Evolutionary conservation across 2,329 filamentous ascomycete genomes (phyloP).

Genomic region (Aureobasidium sp.): DNA sequence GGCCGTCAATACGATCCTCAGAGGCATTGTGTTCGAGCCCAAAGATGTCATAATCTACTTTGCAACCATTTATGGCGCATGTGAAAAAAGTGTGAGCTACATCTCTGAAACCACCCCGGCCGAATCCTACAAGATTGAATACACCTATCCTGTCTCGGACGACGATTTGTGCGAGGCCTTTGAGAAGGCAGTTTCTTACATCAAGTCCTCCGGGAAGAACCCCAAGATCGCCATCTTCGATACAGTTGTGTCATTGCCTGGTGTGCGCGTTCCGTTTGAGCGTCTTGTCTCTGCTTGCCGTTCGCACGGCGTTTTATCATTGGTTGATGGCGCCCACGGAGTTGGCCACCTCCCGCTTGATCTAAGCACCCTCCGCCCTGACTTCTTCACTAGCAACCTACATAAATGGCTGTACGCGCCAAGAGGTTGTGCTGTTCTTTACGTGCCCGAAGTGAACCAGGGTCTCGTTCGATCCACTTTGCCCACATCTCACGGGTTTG

Average conservation of each 20-base stretch:
- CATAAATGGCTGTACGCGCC: slow-evolving; percentile 88
- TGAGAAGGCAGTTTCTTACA: slow-evolving; percentile 47
- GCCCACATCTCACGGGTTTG: slow-evolving; percentile 75
- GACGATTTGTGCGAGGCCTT: slow-evolving; percentile 58
- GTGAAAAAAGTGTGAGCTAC: slow-evolving; percentile 66
- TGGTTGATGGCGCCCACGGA: slow-evolving; percentile 80
- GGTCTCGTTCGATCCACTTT: slow-evolving; percentile 64
- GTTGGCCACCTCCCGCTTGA: slow-evolving; percentile 72
- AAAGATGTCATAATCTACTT: slow-evolving; percentile 78
- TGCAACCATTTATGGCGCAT: slow-evolving; percentile 69
- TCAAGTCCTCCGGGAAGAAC: slow-evolving; percentile 51
- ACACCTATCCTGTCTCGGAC: slow-evolving; percentile 65
- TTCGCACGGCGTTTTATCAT: slow-evolving; percentile 60
- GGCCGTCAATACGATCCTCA: slow-evolving; percentile 71
- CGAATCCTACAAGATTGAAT: slow-evolving; percentile 47
- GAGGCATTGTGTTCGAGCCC: slow-evolving; percentile 59
- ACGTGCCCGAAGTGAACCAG: slow-evolving; percentile 73
- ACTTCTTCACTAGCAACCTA: slow-evolving; percentile 82
- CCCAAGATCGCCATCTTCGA: slow-evolving; percentile 70
- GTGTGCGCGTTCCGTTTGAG: slow-evolving; percentile 73
- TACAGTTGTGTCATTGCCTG: slow-evolving; percentile 70
- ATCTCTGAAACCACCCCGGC: slow-evolving; percentile 60
- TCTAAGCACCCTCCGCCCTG: slow-evolving; percentile 59
- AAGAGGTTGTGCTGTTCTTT: slow-evolving; percentile 71
- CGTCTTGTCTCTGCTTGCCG: slow-evolving; percentile 56